These are phyloP conservation scores for Fusarium bulbicola DNA, from an alignment of 2,329 filamentous ascomycete genomes.

Conservation along the genomic window DNA sequence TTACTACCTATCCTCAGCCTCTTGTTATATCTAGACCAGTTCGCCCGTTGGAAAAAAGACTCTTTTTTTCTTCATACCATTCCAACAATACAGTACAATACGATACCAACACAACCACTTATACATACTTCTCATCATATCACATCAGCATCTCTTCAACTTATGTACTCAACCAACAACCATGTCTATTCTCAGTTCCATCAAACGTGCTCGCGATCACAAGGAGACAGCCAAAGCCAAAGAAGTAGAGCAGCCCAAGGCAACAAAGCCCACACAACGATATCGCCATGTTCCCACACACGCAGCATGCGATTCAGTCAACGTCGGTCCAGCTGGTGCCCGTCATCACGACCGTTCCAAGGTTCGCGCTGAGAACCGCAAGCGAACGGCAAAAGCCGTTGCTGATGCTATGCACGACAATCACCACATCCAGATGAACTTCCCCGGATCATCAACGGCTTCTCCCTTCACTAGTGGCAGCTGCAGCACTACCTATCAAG, in stretches of 20 bases:
- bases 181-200: slow-evolving; percentile 67
- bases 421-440: slow-evolving; percentile 50
- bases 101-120: background rate
- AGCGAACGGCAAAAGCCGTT: slow-evolving; percentile 58
- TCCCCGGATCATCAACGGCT: slow-evolving; percentile 48
- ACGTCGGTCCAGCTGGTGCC: slow-evolving; percentile 62
- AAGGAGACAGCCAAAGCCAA: slow-evolving; percentile 64
- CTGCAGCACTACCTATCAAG: slow-evolving; percentile 58
- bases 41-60: background rate
- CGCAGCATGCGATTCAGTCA: slow-evolving; percentile 66
- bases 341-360: slow-evolving; percentile 55
- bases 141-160: background rate
- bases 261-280: slow-evolving; percentile 50
- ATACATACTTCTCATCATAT: background rate
- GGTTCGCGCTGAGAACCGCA: slow-evolving; percentile 61
- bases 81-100: background rate
- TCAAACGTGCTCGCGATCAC: slow-evolving; percentile 62
- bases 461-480: slow-evolving; percentile 59
- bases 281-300: slow-evolving; percentile 71
- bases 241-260: slow-evolving; percentile 57
- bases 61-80: background rate
- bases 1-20: background rate
- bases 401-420: slow-evolving; percentile 45
- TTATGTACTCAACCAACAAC: background rate
- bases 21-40: slow-evolving; percentile 25